These are phyloP conservation scores for Eucalyptus cloeziana DNA, from an alignment of 345 rosid species.

Conservation along the genomic window DNA sequence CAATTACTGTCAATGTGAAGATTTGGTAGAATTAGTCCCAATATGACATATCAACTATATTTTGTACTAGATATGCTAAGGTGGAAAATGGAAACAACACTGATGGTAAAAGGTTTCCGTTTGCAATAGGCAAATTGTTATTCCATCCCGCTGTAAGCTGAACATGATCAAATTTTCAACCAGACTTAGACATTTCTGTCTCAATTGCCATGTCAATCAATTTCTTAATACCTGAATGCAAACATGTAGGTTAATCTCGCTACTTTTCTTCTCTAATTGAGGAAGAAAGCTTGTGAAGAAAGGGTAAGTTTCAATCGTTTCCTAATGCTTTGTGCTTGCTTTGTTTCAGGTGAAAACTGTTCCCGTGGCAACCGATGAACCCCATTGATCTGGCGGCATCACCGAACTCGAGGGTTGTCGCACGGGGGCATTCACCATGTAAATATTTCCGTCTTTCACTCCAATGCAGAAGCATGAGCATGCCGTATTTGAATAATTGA, in stretches of 20 bases:
- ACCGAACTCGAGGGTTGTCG: not conserved
- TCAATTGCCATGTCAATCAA: not conserved
- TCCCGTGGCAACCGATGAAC: slow-evolving; percentile 54
- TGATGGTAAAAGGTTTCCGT: not conserved
- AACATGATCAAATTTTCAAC: not conserved
- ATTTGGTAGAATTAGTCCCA: not conserved
- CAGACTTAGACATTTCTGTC: not conserved
- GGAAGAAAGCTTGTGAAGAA: not conserved
- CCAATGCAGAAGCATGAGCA: not conserved
- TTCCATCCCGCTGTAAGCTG: not conserved
- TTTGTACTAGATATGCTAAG: not conserved
- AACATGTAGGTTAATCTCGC: not conserved
- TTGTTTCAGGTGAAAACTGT: slow-evolving; percentile 68
- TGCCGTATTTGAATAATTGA: not conserved
- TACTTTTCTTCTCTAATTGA: not conserved
- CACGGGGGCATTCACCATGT: not conserved
- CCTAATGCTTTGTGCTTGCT: not conserved
- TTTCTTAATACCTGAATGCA: not conserved
- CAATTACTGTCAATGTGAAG: not conserved
- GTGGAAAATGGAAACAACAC: not conserved
- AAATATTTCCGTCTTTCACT: not conserved
- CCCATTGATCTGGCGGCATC: not conserved
- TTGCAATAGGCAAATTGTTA: not conserved
- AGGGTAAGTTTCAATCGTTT: not conserved
- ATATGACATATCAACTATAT: not conserved